phyloP scores from a whole-genome alignment of 106 monocot species.

The Platanthera zijinensis region DNA sequence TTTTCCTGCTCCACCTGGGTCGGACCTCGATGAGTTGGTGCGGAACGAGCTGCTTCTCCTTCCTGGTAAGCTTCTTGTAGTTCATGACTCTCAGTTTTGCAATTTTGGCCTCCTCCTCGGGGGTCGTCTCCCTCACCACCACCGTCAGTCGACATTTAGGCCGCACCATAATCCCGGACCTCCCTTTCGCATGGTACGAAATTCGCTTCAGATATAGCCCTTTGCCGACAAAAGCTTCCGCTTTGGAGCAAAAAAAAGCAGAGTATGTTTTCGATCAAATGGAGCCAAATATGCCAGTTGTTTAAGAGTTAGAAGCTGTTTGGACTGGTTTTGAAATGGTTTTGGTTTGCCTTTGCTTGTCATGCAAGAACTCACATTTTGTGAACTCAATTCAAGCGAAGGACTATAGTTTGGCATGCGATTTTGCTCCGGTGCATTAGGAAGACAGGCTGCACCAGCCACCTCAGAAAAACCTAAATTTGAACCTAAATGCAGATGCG shows the following conservation, averaged over 20 bases:
- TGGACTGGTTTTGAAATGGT: no score
- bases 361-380: no score
- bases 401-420: no score
- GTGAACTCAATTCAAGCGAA: no score
- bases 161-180: slow-evolving; percentile 81
- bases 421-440: no score
- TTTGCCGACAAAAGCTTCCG: slow-evolving; percentile 92
- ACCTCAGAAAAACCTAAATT: no score
- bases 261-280: neutral
- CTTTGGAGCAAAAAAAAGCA: slow-evolving; percentile 19
- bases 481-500: no score
- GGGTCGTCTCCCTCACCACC: slow-evolving; percentile 76
- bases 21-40: slow-evolving; percentile 88
- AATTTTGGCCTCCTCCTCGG: slow-evolving; percentile 91
- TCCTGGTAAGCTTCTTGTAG: slow-evolving; percentile 77
- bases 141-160: slow-evolving; percentile 83
- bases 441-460: no score
- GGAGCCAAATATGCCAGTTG: neutral
- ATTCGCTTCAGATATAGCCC: slow-evolving; percentile 74
- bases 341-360: no score
- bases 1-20: slow-evolving; percentile 70
- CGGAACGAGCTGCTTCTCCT: slow-evolving; percentile 78
- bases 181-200: slow-evolving; percentile 88
- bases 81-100: slow-evolving; percentile 85
- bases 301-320: neutral